These are phyloP conservation scores for Talaromyces verruculosus DNA, from an alignment of 2,329 filamentous ascomycete species.

Conservation along the genomic window DNA sequence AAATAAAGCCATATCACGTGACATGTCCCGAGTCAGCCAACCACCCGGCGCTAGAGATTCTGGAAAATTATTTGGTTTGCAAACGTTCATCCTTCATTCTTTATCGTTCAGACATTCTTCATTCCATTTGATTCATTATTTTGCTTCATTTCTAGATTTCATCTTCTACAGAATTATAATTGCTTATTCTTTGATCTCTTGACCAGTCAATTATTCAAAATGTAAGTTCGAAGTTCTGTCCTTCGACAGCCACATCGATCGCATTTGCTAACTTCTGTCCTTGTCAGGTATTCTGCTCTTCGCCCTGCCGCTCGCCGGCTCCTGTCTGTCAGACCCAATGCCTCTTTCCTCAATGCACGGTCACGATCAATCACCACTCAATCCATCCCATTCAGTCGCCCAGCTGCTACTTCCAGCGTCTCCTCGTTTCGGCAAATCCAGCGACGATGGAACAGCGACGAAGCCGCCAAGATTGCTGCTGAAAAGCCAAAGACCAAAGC, in stretches of 20 bases:
- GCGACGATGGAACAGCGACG: conserved; percentile 52
- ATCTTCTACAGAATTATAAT: not conserved
- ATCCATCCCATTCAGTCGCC: conserved; percentile 27
- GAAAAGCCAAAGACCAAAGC: conserved; percentile 23
- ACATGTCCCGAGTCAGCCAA: not conserved
- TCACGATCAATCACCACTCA: conserved; percentile 43
- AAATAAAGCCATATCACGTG: not conserved
- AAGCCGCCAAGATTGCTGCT: conserved; percentile 29
- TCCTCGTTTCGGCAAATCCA: conserved; percentile 30
- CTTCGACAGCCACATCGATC: not conserved
- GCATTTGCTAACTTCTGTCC: not conserved
- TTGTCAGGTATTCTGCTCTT: conserved; percentile 54
- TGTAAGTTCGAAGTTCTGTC: not conserved
- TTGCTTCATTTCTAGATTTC: not conserved
- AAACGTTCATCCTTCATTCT: conserved; percentile 1
- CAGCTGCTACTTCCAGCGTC: conserved; percentile 1
- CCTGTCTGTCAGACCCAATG: conserved; percentile 46
- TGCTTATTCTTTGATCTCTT: not conserved
- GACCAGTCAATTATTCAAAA: not conserved
- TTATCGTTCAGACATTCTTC: not conserved
- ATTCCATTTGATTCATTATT: not conserved
- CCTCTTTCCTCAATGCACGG: conserved; percentile 43
- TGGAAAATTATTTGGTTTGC: conserved; percentile 3
- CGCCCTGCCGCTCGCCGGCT: conserved; percentile 59
- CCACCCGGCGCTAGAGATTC: not conserved